Evolutionary conservation across 805 yeast species (phyloP), one percentile per base, ranked within the genome.

Genomic region (Metschnikowia cerradonensis): DNA sequence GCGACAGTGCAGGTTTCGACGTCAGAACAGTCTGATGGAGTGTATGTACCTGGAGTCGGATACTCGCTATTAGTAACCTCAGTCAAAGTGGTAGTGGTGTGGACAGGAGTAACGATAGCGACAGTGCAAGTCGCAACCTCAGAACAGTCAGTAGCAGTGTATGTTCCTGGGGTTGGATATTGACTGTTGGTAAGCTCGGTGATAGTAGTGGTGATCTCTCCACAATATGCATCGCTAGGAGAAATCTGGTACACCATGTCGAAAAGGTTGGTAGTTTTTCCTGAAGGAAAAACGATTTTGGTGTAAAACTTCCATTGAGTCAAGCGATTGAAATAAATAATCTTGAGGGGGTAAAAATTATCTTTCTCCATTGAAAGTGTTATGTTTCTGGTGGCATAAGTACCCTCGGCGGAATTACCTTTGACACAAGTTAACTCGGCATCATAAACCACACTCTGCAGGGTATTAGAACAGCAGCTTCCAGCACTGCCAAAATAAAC

Each of bases 401-500:
- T 26, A 17, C 23, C 15, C 10, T 32, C 41, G n/a, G 33, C n/a
- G 4, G 11, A 7, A 14, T 33, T n/a, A 33, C 15, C 13, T 33
- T 33, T 33, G n/a, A 33, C 15, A n/a, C 15, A 14, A 6, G 14
- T n/a, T 14, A 33, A 37, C n/a, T 37, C n/a, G 15, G 40, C 26
- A 23, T 11, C 19, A 5, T 17, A 31, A 44, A 35, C 47, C 50
- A 26, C 48, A 43, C 31, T 47, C 14, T 13, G 48, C 50, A 32
- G 47, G 34, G 6, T 47, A 41, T 22, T 14, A 4, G 31, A 20
- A 22, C 54, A 51, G 33, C 54, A 51, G 11, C 44, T 17, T 11
- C 33, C 34, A 14, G 41, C 43, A 8, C 51, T 51, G 13, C 52
- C 55, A 15, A 50, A 30, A 13, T 34, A 48, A 22, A 47, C 41